These are phyloP conservation scores for Naganishia sp. DNA, from an alignment of 1,284 basidiomycete genomes.

Conservation along the genomic window DNA sequence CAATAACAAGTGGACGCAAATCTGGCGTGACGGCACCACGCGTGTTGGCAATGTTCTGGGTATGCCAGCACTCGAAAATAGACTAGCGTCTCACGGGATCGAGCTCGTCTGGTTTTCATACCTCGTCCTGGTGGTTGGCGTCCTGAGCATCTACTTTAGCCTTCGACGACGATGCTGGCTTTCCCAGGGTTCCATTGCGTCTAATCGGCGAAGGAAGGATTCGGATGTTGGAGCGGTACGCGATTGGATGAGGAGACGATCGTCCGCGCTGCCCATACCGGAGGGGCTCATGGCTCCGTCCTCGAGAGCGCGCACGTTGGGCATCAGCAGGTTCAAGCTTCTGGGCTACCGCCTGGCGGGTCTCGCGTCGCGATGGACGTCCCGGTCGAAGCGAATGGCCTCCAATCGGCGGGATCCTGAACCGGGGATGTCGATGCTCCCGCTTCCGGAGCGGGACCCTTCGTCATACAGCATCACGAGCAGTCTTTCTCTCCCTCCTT, in stretches of 20 bases:
- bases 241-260: slow-evolving; percentile 34
- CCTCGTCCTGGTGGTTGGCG: slow-evolving; percentile 36
- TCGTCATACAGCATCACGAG: slow-evolving; percentile 23
- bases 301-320: slow-evolving; percentile 2
- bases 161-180: slow-evolving; percentile 34
- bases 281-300: slow-evolving; percentile 18
- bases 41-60: slow-evolving; percentile 30
- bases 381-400: neutral
- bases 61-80: slow-evolving; percentile 35
- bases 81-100: slow-evolving; percentile 41
- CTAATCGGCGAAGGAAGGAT: slow-evolving; percentile 28
- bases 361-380: slow-evolving; percentile 14
- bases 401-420: neutral
- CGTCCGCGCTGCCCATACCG: slow-evolving; percentile 9
- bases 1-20: slow-evolving; percentile 33
- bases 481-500: slow-evolving; percentile 25
- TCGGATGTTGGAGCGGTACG: slow-evolving; percentile 30
- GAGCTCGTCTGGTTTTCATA: slow-evolving; percentile 45
- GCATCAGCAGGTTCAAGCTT: slow-evolving; percentile 23
- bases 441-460: slow-evolving; percentile 1
- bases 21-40: slow-evolving; percentile 33
- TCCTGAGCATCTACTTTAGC: slow-evolving; percentile 23
- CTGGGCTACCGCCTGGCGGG: slow-evolving; percentile 17
- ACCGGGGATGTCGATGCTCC: slow-evolving; percentile 16
- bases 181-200: slow-evolving; percentile 5